Evolutionary conservation across 2,329 filamentous ascomycete genomes (phyloP), one percentile per base, ranked within the genome.

Genomic region (Arthrobotrys sphaeroides): DNA sequence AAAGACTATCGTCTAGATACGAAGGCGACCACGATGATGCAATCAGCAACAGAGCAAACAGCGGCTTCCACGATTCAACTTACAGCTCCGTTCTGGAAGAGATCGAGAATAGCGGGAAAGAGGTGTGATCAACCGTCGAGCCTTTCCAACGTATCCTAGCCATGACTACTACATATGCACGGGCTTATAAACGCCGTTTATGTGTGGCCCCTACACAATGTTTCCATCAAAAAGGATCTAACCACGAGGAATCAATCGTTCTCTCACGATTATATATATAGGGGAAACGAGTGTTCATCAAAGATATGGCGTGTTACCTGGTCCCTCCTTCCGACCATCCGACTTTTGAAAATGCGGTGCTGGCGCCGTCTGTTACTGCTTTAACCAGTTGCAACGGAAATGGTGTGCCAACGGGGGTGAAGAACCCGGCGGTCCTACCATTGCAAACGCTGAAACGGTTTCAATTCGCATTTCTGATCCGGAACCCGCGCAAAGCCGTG

Each of bases 381-480:
- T 74, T 5, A 77, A 74, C 38, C 62, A 82, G 84, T 73, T 80
- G 80, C 70, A 74, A 78, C 61, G 73, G 78, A 74, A 79, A 79
- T 74, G 79, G 78, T 31, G 77, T 74, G 77, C 49, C 77, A 72
- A 36, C 38, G 13, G n/a, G n/a, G n/a, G 73, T 77, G 45, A 77
- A 70, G 36, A 98, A 98, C 83, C 94, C 94, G 0, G 96, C 93
- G 0, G 90, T 96, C 24, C 84, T 98, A 59, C 95, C 95, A 1
- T 84, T 88, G 26, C 88, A 89, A 28, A 84, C 92, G 73, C 85
- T 98, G 70, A 87, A 89, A 80, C 86, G 89, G 78, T 98, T 96
- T 84, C 93, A 97, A 83, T 98, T 94, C 84, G 92, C 94, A 20
- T 98, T 99, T 84, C 87, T 98, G 77, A 98, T 99, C 85, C 94